phyloP scores from a whole-genome alignment of 2,329 filamentous ascomycete genomes.

The Chalaropsis thielavioides region DNA sequence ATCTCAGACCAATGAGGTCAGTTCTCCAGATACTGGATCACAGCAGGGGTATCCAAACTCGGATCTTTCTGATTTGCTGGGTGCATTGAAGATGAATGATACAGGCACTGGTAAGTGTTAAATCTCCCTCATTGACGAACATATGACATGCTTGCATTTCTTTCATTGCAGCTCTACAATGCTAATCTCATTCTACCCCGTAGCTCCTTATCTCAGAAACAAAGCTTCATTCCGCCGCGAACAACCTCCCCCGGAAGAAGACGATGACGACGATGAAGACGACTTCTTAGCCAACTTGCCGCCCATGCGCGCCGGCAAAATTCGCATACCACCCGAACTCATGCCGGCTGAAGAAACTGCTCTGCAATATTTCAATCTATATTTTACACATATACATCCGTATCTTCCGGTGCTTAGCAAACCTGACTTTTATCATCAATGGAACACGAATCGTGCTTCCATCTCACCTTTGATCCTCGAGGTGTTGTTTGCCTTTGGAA shows the following conservation, averaged over 20 bases:
- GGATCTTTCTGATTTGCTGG: conserved; percentile 66
- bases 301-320: conserved; percentile 51
- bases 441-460: conserved; percentile 65
- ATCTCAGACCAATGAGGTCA: conserved; percentile 8
- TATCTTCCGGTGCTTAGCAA: conserved; percentile 85
- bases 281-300: conserved; percentile 60
- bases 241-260: conserved; percentile 53
- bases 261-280: conserved; percentile 56
- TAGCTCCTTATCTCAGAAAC: conserved; percentile 72
- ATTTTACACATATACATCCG: conserved; percentile 79
- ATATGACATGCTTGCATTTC: background rate
- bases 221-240: conserved; percentile 37
- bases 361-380: conserved; percentile 75
- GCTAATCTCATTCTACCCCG: conserved; percentile 7
- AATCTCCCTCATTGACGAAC: background rate
- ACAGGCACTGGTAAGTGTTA: conserved; percentile 58
- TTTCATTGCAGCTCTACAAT: background rate
- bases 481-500: conserved; percentile 80
- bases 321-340: conserved; percentile 79
- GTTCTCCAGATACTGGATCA: conserved; percentile 38
- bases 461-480: conserved; percentile 84
- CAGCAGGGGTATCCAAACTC: conserved; percentile 52
- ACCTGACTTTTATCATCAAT: conserved; percentile 71
- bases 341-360: conserved; percentile 81
- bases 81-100: conserved; percentile 75